Base-by-base conservation (phyloP, 2,329 filamentous ascomycete genomes). In the Calonectria pseudoturangicola region DNA sequence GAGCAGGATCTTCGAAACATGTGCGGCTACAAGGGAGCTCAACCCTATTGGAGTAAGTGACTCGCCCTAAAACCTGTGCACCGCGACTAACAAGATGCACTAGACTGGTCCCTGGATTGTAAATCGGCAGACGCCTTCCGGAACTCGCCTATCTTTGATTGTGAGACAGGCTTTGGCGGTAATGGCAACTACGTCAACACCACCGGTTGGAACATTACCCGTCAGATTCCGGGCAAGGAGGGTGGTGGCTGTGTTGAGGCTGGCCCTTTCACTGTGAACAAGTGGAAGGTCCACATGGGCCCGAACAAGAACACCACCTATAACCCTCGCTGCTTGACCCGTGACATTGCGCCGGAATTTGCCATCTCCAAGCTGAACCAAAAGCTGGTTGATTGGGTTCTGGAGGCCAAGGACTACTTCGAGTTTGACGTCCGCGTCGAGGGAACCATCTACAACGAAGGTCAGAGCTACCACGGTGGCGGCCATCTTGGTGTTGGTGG, bases 311-410 rank as follows among this genome's bases (percentile, higher is more conserved):
- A 66, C 48, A 72, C 72, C 15, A 68, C 45, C 4, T 81, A 83
- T 67, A 83, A 77, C 66, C 82, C 82, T 7, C 82, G 78, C 67
- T 84, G 83, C 66, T 67, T 84, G 36, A 77, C 77, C 10, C 79
- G 83, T 41, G 82, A 84, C 66, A 72, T 84, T 12, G 80, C 77
- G 28, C 75, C 75, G 18, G 51, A 33, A 4, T 67, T 73, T 39
- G 65, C 68, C 36, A 68, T 68, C n/a, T 41, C 60, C 28, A 71
- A 71, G 51, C 58, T 71, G n/a, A 74, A 74, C 60, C 67, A 71
- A 16, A 39, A 36, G 7, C 51, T 65, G 36, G 71, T 75, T 18
- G 66, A 72, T 54, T 71, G 68, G 65, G 68, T 68, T 7, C 78
- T 82, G 12, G 65, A 73, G 28, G 75, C 79, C 13, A 41, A 66